Evolutionary conservation across 2,329 filamentous ascomycete species (phyloP).

Genomic region (Colletotrichum falcatum): DNA sequence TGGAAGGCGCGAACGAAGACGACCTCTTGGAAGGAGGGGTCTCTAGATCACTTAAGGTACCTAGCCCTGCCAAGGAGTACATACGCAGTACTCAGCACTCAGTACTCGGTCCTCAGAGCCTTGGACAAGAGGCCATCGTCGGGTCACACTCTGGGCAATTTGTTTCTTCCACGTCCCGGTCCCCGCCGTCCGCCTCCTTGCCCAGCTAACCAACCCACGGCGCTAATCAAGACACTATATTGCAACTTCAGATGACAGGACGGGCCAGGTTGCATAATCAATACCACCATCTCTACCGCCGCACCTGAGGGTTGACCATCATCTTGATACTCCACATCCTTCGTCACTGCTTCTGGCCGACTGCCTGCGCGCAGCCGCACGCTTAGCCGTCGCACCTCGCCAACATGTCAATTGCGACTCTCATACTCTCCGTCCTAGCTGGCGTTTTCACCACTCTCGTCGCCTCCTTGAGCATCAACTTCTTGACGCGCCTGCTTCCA

Average conservation of each 20-base stretch:
- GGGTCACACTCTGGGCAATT: constrained; percentile 1
- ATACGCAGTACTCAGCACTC: no score
- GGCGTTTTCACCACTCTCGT: constrained; percentile 34
- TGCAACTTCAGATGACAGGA: constrained; percentile 40
- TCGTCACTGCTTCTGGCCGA: not conserved
- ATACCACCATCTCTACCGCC: constrained; percentile 13
- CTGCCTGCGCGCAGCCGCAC: not conserved
- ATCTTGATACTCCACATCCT: constrained; percentile 18
- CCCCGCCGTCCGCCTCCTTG: not conserved
- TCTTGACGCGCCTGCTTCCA: constrained; percentile 48
- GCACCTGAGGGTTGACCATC: constrained; percentile 8
- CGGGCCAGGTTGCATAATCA: constrained; percentile 33
- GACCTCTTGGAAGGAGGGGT: constrained; percentile 33
- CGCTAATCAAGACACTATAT: constrained; percentile 28
- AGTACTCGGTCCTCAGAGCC: not conserved
- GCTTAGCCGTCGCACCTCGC: not conserved
- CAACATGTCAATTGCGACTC: constrained; percentile 29
- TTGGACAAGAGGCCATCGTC: constrained; percentile 15
- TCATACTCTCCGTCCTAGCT: constrained; percentile 32
- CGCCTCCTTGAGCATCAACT: constrained; percentile 32
- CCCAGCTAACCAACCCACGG: constrained; percentile 17
- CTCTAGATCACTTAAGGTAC: constrained; percentile 17
- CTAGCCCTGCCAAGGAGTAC: constrained; percentile 9
- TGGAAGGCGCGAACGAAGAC: constrained; percentile 38
- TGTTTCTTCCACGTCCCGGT: not conserved